Evolutionary conservation across 2,329 filamentous ascomycete species (phyloP), one percentile per base, ranked within the genome.

Genomic region (Trichoderma breve): DNA sequence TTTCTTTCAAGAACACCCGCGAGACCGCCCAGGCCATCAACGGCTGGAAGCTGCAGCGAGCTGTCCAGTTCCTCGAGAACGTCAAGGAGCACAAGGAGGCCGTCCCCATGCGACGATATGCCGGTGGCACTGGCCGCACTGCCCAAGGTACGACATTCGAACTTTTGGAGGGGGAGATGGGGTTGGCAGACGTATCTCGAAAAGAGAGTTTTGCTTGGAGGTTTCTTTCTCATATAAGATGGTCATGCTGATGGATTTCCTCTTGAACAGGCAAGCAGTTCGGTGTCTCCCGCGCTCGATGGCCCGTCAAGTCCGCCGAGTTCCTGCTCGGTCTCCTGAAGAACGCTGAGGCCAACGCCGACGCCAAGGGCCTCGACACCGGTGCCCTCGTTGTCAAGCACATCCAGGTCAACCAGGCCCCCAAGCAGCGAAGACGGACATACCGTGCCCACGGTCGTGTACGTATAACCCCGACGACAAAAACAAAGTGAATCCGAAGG

Each of bases 401-500:
- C 93, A 99, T 99, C 88, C 96, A 99, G 90, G 96, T 99, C 90
- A 99, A 99, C 93, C 96, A 99, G 90, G 97, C 96, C 80, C 96
- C 96, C 82, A 98, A 98, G 92, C 95, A 98, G 90, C 92, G 96
- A 84, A 91, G 96, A 88, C 92, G 96, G 86, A 99, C 96, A 84
- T 99, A 99, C 93, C 95, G 96, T 91, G 97, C 97, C 77, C 96
- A 99, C 91, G 96, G 96, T 91, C 94, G 96, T 89, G 95, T 98
- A 97, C 82, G 95, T 94, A 80, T 51, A 73, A 73, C 58, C 32
- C 57, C 9, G 24, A 62, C 12, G 47, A 4, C 24, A 12, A 18
- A 15, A 15, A 43, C 15, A 43, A n/a, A 11, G 14, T 24, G n/a
- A 9, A 8, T 4, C n/a, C 28, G 15, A 8, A 21, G 30, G 6